phyloP scores from a whole-genome alignment of 352 stramenopile genomes.

The Saprolegnia diclina region DNA sequence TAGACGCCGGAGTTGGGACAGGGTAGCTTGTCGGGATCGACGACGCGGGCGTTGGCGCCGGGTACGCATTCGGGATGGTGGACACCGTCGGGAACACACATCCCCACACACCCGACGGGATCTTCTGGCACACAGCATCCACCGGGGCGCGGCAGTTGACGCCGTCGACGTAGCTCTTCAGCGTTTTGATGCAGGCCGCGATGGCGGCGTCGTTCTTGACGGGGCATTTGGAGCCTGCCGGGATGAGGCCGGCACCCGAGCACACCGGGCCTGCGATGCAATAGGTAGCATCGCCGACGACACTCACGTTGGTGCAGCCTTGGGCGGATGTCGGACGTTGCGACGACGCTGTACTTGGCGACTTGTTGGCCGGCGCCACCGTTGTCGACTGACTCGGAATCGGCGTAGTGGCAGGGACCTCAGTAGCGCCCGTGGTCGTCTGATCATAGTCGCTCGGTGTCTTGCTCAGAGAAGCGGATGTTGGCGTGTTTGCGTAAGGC shows the following conservation, averaged over 20 bases:
- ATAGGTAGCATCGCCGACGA: conserved; percentile 42
- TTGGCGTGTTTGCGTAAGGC: too few relatives aligned
- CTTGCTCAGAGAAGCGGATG: too few relatives aligned
- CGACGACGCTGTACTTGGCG: too few relatives aligned
- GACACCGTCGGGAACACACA: conserved; percentile 33
- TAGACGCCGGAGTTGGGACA: background rate
- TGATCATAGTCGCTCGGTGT: too few relatives aligned
- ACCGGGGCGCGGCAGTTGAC: conserved; percentile 34
- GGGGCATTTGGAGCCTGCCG: conserved; percentile 34
- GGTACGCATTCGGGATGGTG: background rate
- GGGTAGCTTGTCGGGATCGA: background rate
- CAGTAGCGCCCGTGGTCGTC: too few relatives aligned
- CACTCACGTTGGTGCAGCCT: conserved; percentile 34
- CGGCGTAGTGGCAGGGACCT: too few relatives aligned
- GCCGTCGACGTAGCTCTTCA: conserved; percentile 31
- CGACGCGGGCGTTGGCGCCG: background rate
- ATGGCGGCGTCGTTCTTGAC: conserved; percentile 35
- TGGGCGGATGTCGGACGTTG: too few relatives aligned
- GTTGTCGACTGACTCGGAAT: too few relatives aligned
- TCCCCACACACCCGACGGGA: conserved; percentile 30
- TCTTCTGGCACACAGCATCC: conserved; percentile 41
- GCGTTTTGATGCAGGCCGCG: conserved; percentile 28
- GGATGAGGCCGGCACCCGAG: conserved; percentile 18
- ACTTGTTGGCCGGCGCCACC: too few relatives aligned
- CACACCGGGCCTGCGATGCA: conserved; percentile 43